Percentiles rank a stretch among this genome's conserved stretches.
Conservation (phyloP, 1,284 basidiomycete species). For the Sanguinoderma infundibulare region DNA sequence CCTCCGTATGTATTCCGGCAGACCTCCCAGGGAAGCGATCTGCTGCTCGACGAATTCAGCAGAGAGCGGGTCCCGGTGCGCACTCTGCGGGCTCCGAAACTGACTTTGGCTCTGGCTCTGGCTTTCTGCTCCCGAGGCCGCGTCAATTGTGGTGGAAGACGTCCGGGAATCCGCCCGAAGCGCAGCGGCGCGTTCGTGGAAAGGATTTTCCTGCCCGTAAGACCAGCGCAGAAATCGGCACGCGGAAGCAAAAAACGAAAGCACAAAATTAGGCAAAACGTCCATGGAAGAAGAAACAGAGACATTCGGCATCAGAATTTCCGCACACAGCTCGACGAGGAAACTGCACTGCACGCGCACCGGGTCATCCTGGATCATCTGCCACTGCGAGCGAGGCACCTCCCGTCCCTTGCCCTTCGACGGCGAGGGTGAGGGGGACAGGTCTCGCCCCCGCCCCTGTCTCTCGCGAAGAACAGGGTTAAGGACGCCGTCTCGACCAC, state of each 20-base stretch:
- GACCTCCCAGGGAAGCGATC: conserved; percentile 13
- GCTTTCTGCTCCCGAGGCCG: background rate
- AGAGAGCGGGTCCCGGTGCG: conserved; percentile 11
- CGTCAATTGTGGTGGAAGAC: conserved; percentile 7
- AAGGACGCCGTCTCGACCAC: conserved; percentile 4
- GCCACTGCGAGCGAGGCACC: conserved; percentile 15
- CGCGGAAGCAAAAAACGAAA: background rate
- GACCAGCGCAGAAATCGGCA: background rate
- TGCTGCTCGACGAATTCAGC: conserved; percentile 24
- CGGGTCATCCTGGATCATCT: conserved; percentile 25
- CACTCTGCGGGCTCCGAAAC: conserved; percentile 4
- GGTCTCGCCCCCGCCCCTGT: background rate
- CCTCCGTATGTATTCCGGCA: conserved; percentile 42
- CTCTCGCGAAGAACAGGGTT: conserved; percentile 5
- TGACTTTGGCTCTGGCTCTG: conserved; percentile 6
- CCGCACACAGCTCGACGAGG: background rate
- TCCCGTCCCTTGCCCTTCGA: conserved; percentile 24
- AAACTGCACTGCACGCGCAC: conserved; percentile 19
- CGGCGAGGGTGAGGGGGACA: conserved; percentile 1
- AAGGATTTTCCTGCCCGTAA: conserved; percentile 26
- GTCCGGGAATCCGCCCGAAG: conserved; percentile 5
- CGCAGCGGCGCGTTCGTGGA: conserved; percentile 18
- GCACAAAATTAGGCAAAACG: background rate
- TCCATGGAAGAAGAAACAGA: conserved; percentile 16
- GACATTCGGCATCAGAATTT: conserved; percentile 15